Base-by-base conservation (phyloP, 305 asterid species). In the Fraxinus floribunda region DNA sequence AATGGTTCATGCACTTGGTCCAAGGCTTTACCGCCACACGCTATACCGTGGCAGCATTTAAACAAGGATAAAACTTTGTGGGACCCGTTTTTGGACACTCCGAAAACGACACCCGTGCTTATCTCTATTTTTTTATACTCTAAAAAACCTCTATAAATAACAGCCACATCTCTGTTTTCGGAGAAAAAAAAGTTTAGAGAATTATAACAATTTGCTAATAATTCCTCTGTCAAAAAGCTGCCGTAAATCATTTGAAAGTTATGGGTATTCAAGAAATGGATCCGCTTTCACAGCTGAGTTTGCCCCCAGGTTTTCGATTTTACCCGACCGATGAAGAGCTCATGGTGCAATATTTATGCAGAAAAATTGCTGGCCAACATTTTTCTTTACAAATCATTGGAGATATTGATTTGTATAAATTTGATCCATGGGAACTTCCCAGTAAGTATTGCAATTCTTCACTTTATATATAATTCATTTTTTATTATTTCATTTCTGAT, bases 271-370 rank as follows among this genome's bases (percentile, higher is more conserved):
- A 81, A 83, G 95, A 89, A 77, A 75, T 75, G 5, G 98, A 94
- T 89, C 94, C 97, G 49, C 92, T 92, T 36, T 83, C 93, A 30
- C 97, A 94, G n/a, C 88, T 94, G 62, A 91, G 91, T 49, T 80
- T 94, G 79, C 98, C 98, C 24, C 97, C 98, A 10, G 98, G 98
- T 10, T 94, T 93, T 78, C 90, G 98, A 36, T 94, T 94, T 81
- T 94, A 89, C 76, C 98, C 98, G 64, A 94, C 97, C 0, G 98
- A 94, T 46, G 97, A 94, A 34, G 97, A 94, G 92, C 95, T 94
- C 10, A 36, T 94, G 83, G 97, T 94, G 26, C 92, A 94, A 75
- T 94, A 94, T 24, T 85, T 94, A 2, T 92, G 97, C 77, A 82
- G 91, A 30, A 94, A 94, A 84, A 91, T 92, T 18, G 97, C 95